Evolutionary conservation across 805 yeast species (phyloP), one percentile per base, ranked within the genome.

Genomic region (Starmerella stellata): DNA sequence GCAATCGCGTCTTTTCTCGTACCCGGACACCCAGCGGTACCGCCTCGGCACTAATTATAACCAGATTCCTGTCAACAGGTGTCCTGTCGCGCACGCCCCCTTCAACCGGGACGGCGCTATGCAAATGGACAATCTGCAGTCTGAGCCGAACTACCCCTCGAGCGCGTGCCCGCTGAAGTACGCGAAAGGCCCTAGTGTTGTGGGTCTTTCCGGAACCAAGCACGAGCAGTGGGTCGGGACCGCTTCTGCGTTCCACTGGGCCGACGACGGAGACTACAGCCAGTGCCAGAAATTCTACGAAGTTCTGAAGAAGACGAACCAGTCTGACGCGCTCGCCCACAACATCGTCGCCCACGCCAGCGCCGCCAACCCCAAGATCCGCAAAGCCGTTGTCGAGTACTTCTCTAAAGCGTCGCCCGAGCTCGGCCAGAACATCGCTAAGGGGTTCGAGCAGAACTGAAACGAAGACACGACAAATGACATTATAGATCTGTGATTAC

Each of bases 171-270:
- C 68, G 4, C 35, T 56, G 41, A 40, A 43, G 39, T 60, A 57
- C 52, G 27, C 48, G 31, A 42, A 44, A 38, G 49, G 47, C 17
- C 31, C 44, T 18, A 13, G 24, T 15, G 18, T 14, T 29, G 23
- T 38, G 8, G 49, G 50, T 17, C 38, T 42, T 17, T 40, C 46
- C 3, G 30, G 42, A 5, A 36, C 44, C 16, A 72, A 73, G 50
- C 85, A 77, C 60, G 92, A 79, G 62, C 68, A 72, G 44, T 80
- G 90, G 90, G 62, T 64, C 41, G 90, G 90, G 41, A 71, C 82
- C 39, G 90, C 90, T 35, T 63, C 75, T 44, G 81, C 87, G 47
- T 79, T 70, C 73, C 90, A 82, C 63, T 83, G 95, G 95, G 62
- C 68, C 21, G 77, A 74, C 37, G 81, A 71, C 43, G 62, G 63